phyloP scores from a whole-genome alignment of 345 rosid species.

The Durio zibethinus region DNA sequence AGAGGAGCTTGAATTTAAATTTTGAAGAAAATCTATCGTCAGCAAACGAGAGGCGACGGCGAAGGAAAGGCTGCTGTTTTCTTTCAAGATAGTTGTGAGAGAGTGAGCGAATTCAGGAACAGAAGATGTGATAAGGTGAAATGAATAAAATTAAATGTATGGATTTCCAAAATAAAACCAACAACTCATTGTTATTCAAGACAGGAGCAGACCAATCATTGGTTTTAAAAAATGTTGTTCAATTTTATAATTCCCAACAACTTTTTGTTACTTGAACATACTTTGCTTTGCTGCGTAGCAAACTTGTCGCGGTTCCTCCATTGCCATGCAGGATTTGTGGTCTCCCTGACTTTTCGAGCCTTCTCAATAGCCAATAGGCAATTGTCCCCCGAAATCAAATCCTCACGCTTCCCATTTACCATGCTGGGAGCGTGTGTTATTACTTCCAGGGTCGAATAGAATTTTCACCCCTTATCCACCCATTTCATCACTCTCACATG shows the following conservation, averaged over 20 bases:
- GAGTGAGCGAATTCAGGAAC: no score
- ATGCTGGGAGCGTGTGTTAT: neutral
- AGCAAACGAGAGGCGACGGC: no score
- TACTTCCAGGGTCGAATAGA: neutral
- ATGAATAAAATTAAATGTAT: no score
- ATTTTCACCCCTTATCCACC: slow-evolving; percentile 26
- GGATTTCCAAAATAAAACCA: no score
- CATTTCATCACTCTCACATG: slow-evolving; percentile 31
- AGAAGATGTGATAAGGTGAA: no score
- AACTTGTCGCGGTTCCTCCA: no score
- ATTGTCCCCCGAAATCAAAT: neutral
- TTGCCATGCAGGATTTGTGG: neutral
- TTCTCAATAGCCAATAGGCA: neutral
- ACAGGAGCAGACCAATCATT: neutral
- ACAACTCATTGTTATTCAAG: neutral
- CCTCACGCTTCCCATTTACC: no score
- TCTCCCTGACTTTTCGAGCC: neutral
- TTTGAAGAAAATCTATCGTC: no score
- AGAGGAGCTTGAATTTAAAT: no score
- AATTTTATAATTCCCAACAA: no score
- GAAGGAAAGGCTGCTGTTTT: no score
- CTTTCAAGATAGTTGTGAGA: no score
- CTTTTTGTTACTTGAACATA: neutral
- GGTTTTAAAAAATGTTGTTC: neutral
- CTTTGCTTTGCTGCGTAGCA: neutral